Conservation (phyloP, 2,329 filamentous ascomycete genomes). For the Trichoderma citrinoviride region DNA sequence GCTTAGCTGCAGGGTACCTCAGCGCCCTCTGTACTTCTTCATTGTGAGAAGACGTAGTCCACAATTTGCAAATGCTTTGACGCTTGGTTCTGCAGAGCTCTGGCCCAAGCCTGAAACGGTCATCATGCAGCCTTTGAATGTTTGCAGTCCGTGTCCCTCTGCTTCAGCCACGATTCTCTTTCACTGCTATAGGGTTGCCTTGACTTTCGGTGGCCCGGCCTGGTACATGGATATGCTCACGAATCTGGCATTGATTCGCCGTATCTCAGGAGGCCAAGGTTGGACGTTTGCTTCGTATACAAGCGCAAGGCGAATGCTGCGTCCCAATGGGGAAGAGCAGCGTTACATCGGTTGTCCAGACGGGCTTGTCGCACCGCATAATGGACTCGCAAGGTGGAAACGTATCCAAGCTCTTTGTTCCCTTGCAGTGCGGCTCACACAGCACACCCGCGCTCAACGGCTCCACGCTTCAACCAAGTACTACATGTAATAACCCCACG, state of each 20-base stretch:
- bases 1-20: background rate
- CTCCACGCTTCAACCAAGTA: background rate
- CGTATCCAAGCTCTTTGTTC: background rate
- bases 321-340: constrained; percentile 9
- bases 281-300: background rate
- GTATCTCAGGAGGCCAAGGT: background rate
- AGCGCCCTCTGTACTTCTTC: background rate
- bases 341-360: constrained; percentile 10
- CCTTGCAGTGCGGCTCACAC: constrained; percentile 1
- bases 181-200: background rate
- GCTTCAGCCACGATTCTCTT: background rate
- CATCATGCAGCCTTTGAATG: background rate
- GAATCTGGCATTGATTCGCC: background rate
- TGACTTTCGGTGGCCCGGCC: background rate
- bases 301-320: background rate
- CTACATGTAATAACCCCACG: too few species aligned
- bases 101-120: background rate
- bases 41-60: background rate
- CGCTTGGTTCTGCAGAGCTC: background rate
- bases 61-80: background rate
- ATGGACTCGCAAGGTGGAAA: background rate
- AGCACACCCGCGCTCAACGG: background rate
- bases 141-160: background rate
- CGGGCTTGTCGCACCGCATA: background rate
- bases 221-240: background rate